Percentiles rank a stretch among this genome's conserved stretches.
phyloP scores from a whole-genome alignment of 345 rosid genomes.

The Boechera stricta region DNA sequence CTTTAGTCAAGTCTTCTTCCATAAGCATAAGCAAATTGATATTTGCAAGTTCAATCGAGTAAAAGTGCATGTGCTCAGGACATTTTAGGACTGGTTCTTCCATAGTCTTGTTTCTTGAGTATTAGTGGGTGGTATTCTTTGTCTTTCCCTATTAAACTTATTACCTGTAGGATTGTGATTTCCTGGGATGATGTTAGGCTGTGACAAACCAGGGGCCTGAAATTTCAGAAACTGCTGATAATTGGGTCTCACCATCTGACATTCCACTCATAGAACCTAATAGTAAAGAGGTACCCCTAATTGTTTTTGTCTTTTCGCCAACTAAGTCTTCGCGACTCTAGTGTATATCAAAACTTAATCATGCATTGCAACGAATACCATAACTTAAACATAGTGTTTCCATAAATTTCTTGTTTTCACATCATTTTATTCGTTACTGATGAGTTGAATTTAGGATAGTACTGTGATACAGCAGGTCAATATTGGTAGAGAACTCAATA shows the following conservation, averaged over 20 bases:
- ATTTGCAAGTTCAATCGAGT: conserved; percentile 4
- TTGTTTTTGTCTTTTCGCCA: conserved; percentile 27
- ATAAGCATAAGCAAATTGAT: neutral
- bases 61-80: neutral
- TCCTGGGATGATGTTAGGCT: conserved; percentile 53
- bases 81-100: conserved; percentile 3
- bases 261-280: conserved; percentile 56
- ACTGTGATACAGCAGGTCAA: neutral
- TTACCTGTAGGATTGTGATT: conserved; percentile 28
- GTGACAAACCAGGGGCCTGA: conserved; percentile 51
- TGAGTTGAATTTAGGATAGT: conserved; percentile 12
- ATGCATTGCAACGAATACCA: neutral
- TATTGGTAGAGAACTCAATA: neutral
- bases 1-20: neutral
- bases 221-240: conserved; percentile 52
- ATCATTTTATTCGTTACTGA: neutral
- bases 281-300: conserved; percentile 53
- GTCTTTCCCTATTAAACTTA: neutral
- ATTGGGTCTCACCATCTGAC: conserved; percentile 51
- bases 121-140: neutral
- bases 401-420: neutral
- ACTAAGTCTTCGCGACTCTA: conserved; percentile 17
- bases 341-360: conserved; percentile 24
- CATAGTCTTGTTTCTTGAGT: conserved; percentile 15
- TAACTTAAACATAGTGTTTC: neutral